Evolutionary conservation across 2,329 filamentous ascomycete genomes (phyloP).

Genomic region (Nakataea oryzae): DNA sequence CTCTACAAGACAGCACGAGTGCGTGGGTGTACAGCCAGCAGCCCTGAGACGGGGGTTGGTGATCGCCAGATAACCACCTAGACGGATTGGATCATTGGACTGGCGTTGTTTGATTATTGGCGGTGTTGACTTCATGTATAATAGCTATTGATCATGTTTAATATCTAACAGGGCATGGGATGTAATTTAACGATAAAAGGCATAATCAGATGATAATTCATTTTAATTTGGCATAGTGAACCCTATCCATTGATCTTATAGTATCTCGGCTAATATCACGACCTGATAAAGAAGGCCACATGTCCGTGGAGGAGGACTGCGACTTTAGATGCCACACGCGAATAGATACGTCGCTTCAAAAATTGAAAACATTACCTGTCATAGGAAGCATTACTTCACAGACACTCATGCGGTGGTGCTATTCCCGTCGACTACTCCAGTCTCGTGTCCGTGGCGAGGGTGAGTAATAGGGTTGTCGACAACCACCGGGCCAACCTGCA

Average conservation of each 20-base stretch:
- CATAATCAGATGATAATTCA: too few relatives aligned
- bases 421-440: not conserved
- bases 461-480: not conserved
- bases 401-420: not conserved
- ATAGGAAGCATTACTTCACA: not conserved
- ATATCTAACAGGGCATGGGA: too few relatives aligned
- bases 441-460: not conserved
- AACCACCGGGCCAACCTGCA: conserved; percentile 1
- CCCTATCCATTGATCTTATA: not conserved
- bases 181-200: too few relatives aligned
- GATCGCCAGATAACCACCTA: not conserved
- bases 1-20: conserved; percentile 1
- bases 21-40: conserved; percentile 1
- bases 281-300: not conserved
- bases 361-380: not conserved
- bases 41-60: not conserved
- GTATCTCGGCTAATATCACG: not conserved
- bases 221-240: too few relatives aligned
- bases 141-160: not conserved
- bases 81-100: not conserved
- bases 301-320: not conserved
- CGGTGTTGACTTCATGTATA: not conserved
- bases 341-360: not conserved
- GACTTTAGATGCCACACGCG: not conserved
- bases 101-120: not conserved